Evolutionary conservation across 768 basidiomycete genomes (phyloP).

Genomic region (Tylopilus subfusipes): DNA sequence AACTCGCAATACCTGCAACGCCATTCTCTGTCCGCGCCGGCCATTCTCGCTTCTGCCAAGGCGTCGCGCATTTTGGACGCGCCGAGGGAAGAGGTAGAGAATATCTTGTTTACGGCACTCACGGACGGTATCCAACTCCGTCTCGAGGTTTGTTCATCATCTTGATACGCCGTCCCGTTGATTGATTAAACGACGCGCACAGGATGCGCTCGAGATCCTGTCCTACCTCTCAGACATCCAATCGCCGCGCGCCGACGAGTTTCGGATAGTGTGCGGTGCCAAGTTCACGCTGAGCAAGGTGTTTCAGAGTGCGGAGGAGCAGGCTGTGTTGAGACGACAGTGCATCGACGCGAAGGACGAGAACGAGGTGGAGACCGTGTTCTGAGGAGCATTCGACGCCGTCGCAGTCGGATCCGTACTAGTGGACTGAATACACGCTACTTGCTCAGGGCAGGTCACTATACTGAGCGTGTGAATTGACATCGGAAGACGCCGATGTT

Average conservation of each 20-base stretch:
- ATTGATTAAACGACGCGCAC: neutral
- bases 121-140: slow-evolving; percentile 41
- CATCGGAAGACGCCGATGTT: slow-evolving; percentile 20
- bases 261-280: slow-evolving; percentile 48
- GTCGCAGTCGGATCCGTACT: neutral
- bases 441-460: slow-evolving; percentile 27
- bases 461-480: slow-evolving; percentile 18
- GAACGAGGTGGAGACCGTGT: slow-evolving; percentile 20
- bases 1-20: slow-evolving; percentile 75
- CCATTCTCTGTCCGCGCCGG: slow-evolving; percentile 46
- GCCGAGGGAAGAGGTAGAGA: slow-evolving; percentile 58
- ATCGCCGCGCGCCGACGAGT: slow-evolving; percentile 58
- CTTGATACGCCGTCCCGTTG: neutral
- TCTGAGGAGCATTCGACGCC: slow-evolving; percentile 7
- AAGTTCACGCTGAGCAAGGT: slow-evolving; percentile 61
- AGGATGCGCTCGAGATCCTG: slow-evolving; percentile 53
- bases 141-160: slow-evolving; percentile 40
- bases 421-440: neutral
- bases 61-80: slow-evolving; percentile 47
- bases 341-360: slow-evolving; percentile 22
- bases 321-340: slow-evolving; percentile 36
- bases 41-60: slow-evolving; percentile 63
- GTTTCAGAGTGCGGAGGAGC: slow-evolving; percentile 58
- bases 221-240: slow-evolving; percentile 47
- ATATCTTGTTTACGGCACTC: slow-evolving; percentile 48